Base-by-base conservation (phyloP, 2,329 filamentous ascomycete genomes). In the Cephalotrichum gorgonifer region DNA sequence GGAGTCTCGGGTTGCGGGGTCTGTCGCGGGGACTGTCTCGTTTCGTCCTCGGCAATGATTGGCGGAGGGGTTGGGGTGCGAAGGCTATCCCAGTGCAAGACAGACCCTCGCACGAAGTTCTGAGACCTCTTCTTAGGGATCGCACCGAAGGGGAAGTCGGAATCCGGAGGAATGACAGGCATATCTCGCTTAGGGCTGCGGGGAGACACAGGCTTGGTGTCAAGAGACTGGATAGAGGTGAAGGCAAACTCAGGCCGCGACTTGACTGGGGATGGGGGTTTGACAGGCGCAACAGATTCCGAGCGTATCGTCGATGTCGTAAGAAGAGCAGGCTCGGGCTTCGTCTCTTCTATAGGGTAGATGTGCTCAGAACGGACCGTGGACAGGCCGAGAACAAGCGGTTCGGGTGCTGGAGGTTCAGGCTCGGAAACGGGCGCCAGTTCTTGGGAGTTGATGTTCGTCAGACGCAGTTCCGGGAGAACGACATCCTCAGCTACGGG, bases 11-110 rank as follows among this genome's bases (percentile, higher is more conserved):
- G 57, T 47, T 69, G 55, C 4, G 61, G 60, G 23, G 63, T 61
- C 39, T 66, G 64, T 22, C 63, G 64, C 14, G 69, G 70, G 33
- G 74, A 74, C 54, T 82, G 78, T 39, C 74, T 70, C 3, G 79
- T 80, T 53, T 80, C 76, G 56, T 86, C 82, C 58, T 86, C 81
- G 3, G 79, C 78, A 60, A 85, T 81, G 46, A 77, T 57, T 15
- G 47, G 47, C 15, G 47, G n/a, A n/a, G n/a, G 47, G 9, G 47
- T 44, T 14, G 47, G 22, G 39, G 41, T 44, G 20, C 47, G 47
- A 15, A 25, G 28, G 14, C 23, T 38, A 30, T 41, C 47, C 47
- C 47, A 49, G 41, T 22, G 41, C 28, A 72, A 61, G 44, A 72
- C 62, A n/a, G 70, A 63, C 20, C 23, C 35, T 38, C 38, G 46